Evolutionary conservation across 495 filamentous ascomycete genomes (phyloP).

Genomic region (Penicillium desertorum): DNA sequence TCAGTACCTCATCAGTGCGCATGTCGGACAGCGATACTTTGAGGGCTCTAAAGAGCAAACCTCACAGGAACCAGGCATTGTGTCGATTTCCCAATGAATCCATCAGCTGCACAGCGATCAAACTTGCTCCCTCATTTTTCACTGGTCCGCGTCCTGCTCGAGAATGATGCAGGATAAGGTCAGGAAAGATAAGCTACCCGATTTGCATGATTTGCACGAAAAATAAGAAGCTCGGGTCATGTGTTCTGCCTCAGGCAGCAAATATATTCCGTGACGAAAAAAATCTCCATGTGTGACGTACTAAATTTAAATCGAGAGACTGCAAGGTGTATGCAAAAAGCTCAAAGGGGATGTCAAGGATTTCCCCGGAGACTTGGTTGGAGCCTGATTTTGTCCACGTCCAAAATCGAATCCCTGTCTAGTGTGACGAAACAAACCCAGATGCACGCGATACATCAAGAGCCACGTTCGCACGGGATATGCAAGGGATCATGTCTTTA

Average conservation of each 20-base stretch:
- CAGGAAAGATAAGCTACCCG: background rate
- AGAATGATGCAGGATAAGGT: conserved; percentile 1
- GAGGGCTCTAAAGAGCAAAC: conserved; percentile 56
- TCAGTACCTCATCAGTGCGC: conserved; percentile 59
- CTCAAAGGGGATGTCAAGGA: conserved; percentile 22
- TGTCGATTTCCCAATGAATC: conserved; percentile 14
- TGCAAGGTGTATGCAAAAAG: conserved; percentile 29
- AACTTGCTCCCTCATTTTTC: conserved; percentile 15
- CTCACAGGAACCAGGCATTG: conserved; percentile 48
- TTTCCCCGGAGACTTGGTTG: background rate
- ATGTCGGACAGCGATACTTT: conserved; percentile 68
- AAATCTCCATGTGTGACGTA: background rate
- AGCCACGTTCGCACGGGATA: conserved; percentile 31
- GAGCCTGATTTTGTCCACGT: conserved; percentile 11
- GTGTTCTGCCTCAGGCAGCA: conserved; percentile 1
- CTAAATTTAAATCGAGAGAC: conserved; percentile 21
- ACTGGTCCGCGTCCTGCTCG: background rate
- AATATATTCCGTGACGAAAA: background rate
- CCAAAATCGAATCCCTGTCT: conserved; percentile 15
- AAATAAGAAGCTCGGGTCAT: conserved; percentile 8
- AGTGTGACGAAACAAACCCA: conserved; percentile 32
- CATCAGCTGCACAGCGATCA: conserved; percentile 8
- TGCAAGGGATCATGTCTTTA: conserved; percentile 17
- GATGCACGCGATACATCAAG: conserved; percentile 29
- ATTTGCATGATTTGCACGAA: conserved; percentile 4